phyloP scores from a whole-genome alignment of 805 yeast genomes.

The Myxozyma geophila region DNA sequence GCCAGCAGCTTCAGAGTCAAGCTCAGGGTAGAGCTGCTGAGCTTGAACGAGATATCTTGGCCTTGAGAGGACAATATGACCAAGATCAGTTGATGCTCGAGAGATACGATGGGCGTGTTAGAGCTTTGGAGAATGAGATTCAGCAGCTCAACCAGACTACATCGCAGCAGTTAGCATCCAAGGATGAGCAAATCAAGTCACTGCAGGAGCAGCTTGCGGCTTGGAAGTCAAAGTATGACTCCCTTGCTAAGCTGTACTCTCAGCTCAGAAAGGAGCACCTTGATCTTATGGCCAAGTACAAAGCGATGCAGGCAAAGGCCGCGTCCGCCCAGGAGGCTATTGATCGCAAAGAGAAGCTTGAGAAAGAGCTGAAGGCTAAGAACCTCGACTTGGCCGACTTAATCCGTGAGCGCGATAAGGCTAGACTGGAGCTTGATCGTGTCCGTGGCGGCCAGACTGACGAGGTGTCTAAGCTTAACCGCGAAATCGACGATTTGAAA shows the following conservation, averaged over 20 bases:
- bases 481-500: conserved; percentile 65
- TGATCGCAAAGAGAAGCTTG: conserved; percentile 78
- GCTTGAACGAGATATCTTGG: conserved; percentile 76
- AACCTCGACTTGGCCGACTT: conserved; percentile 86
- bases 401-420: conserved; percentile 87
- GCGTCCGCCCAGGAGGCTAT: conserved; percentile 89
- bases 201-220: conserved; percentile 73
- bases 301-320: conserved; percentile 60
- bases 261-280: conserved; percentile 92
- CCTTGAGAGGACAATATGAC: conserved; percentile 79
- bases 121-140: conserved; percentile 76
- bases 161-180: conserved; percentile 71
- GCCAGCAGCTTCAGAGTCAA: conserved; percentile 71
- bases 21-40: conserved; percentile 80
- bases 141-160: conserved; percentile 64
- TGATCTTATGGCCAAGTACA: conserved; percentile 68
- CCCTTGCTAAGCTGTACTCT: conserved; percentile 85
- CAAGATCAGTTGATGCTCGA: conserved; percentile 81
- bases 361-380: conserved; percentile 79
- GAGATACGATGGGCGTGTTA: conserved; percentile 86
- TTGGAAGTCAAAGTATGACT: conserved; percentile 87
- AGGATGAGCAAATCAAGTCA: conserved; percentile 69
- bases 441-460: conserved; percentile 64
- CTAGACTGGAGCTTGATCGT: conserved; percentile 74
- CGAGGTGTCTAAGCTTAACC: conserved; percentile 66